phyloP scores from a whole-genome alignment of 83 land plant species.

The Diphasiastrum complanatum region DNA sequence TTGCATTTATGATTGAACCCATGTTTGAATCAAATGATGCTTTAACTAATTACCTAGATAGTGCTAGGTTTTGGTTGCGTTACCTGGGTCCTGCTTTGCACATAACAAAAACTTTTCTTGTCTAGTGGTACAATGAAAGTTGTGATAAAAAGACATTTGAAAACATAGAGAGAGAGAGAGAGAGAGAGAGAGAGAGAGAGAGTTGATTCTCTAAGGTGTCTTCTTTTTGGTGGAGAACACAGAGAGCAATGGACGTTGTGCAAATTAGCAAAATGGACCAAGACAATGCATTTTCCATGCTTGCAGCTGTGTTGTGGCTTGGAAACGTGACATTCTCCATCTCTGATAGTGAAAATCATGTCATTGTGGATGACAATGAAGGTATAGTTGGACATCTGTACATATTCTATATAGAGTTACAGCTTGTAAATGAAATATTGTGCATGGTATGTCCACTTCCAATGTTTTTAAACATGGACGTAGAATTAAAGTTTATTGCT shows the following conservation, averaged over 20 bases:
- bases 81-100: too few relatives aligned
- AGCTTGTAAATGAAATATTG: neutral
- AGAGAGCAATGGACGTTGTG: slow-evolving; percentile 90
- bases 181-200: too few relatives aligned
- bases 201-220: neutral
- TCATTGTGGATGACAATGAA: slow-evolving; percentile 70
- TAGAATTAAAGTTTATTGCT: too few relatives aligned
- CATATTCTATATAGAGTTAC: neutral
- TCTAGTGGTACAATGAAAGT: too few relatives aligned
- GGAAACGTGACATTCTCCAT: slow-evolving; percentile 75
- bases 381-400: slow-evolving; percentile 32
- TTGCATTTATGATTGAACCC: too few relatives aligned
- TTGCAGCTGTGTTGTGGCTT: slow-evolving; percentile 92
- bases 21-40: too few relatives aligned
- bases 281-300: slow-evolving; percentile 82
- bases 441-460: neutral
- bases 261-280: slow-evolving; percentile 92
- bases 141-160: too few relatives aligned
- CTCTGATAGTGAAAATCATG: slow-evolving; percentile 88
- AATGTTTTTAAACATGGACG: neutral
- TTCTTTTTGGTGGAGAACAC: slow-evolving; percentile 6
- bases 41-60: too few relatives aligned
- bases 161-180: too few relatives aligned
- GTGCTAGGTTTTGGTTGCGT: too few relatives aligned
- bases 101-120: neutral